phyloP scores from a whole-genome alignment of 2,329 filamentous ascomycete species.

The Colletotrichum somersetense region DNA sequence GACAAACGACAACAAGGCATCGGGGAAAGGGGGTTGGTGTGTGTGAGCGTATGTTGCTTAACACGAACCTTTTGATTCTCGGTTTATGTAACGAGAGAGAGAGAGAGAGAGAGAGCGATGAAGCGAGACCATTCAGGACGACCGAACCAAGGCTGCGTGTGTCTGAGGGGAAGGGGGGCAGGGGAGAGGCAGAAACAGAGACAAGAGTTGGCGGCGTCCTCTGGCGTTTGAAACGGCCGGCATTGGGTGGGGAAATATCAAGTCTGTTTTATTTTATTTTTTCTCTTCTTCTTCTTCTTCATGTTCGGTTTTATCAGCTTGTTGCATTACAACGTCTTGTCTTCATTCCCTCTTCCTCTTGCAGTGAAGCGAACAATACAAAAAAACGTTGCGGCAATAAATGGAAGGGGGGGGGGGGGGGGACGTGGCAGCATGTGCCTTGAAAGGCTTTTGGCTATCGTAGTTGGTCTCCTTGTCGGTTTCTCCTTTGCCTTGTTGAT shows the following conservation, averaged over 20 bases:
- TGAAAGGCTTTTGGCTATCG: no score
- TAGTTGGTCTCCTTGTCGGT: no score
- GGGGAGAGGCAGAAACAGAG: not conserved
- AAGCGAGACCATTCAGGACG: conserved; percentile 9
- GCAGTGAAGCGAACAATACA: conserved; percentile 16
- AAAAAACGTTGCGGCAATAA: conserved; percentile 19
- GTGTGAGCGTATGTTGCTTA: not conserved
- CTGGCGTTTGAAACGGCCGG: conserved; percentile 37
- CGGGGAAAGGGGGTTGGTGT: not conserved
- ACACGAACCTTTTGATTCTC: not conserved
- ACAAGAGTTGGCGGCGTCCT: conserved; percentile 33
- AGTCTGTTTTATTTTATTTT: not conserved
- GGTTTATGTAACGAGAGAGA: not conserved
- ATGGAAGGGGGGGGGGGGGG: no score
- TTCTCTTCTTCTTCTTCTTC: not conserved
- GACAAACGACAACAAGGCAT: not conserved
- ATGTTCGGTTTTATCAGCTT: not conserved
- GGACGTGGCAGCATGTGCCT: no score
- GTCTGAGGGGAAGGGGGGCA: not conserved
- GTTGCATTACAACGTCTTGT: conserved; percentile 24
- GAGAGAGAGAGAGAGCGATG: conserved; percentile 16
- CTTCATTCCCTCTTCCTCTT: not conserved
- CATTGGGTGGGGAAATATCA: conserved; percentile 36
- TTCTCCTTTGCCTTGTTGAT: no score
- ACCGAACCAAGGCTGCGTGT: not conserved